Conservation (phyloP, 2,329 filamentous ascomycete genomes). For the Trichoderma sp. region DNA sequence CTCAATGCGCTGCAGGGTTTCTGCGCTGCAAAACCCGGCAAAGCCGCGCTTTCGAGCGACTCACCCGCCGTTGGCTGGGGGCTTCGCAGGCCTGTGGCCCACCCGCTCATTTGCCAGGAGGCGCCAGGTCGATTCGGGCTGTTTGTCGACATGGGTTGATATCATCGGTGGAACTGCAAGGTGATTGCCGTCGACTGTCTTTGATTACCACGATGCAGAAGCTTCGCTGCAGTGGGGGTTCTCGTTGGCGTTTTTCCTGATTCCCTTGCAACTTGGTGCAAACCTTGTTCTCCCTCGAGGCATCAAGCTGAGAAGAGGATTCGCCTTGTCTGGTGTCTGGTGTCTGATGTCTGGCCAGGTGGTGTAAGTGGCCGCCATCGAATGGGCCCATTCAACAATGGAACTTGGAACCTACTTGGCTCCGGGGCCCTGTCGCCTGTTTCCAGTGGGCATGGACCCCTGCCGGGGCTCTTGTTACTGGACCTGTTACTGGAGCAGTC, state of each 20-base stretch:
- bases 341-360: no score
- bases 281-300: background rate
- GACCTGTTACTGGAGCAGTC: no score
- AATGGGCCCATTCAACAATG: no score
- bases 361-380: no score
- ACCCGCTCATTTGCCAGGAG: slow-evolving; percentile 15
- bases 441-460: slow-evolving; percentile 9
- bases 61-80: background rate
- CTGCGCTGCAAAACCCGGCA: background rate
- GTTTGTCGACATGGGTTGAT: slow-evolving; percentile 8
- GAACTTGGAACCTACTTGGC: no score
- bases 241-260: background rate
- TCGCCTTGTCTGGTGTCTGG: background rate
- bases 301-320: background rate
- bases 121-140: slow-evolving; percentile 10
- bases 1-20: slow-evolving; percentile 2
- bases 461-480: background rate
- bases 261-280: background rate
- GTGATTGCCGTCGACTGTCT: background rate
- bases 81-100: slow-evolving; percentile 8
- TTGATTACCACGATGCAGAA: background rate
- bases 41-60: background rate
- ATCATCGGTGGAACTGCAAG: slow-evolving; percentile 5
- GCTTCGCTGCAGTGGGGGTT: background rate
- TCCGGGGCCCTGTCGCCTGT: slow-evolving; percentile 3